These are phyloP conservation scores for Suhomyces xylopsoci DNA, from an alignment of 805 yeast genomes.

Conservation along the genomic window DNA sequence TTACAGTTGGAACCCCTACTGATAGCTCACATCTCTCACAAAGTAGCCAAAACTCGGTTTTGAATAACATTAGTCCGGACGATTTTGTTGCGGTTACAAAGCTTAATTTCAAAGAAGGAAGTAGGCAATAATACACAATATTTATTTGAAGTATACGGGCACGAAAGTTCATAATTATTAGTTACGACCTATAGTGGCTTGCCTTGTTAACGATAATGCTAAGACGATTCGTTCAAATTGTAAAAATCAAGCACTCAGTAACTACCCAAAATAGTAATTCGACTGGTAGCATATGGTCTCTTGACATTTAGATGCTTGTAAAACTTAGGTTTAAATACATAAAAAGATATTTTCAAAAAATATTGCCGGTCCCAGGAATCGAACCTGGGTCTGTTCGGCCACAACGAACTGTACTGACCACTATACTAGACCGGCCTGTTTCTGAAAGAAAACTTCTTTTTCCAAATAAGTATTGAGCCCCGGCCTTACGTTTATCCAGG, in stretches of 20 bases:
- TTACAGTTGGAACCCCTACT: background rate
- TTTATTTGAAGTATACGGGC: no score
- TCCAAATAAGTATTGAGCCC: background rate
- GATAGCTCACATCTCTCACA: background rate
- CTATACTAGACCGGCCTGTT: constrained; percentile 15
- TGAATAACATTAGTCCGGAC: background rate
- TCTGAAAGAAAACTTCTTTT: background rate
- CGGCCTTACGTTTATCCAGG: no score
- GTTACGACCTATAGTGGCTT: no score
- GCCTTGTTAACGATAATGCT: no score
- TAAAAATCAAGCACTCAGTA: background rate
- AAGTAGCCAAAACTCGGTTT: background rate
- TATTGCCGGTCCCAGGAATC: constrained; percentile 17
- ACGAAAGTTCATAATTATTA: no score
- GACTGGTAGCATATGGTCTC: no score
- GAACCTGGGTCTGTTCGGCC: constrained; percentile 18
- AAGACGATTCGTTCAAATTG: no score
- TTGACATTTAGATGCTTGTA: no score
- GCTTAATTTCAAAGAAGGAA: background rate
- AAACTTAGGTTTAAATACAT: no score
- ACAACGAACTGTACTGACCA: constrained; percentile 18
- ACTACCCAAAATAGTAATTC: no score
- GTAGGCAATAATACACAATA: background rate
- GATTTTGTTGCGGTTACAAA: background rate
- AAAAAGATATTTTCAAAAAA: no score